Conservation (phyloP, 1,284 basidiomycete species). For the Lignosus rhinocerotis region DNA sequence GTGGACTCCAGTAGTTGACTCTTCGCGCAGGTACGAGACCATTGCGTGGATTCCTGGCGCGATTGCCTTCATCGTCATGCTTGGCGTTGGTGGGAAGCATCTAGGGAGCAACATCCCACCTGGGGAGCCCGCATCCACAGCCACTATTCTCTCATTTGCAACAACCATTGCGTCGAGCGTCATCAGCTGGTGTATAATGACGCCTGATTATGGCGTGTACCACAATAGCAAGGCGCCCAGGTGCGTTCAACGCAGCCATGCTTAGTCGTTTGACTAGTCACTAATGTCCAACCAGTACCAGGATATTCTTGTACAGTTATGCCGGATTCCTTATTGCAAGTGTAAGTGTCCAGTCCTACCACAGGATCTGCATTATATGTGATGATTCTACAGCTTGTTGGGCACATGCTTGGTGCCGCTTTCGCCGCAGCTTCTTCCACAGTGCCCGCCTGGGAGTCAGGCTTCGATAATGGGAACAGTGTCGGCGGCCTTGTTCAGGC, state of each 20-base stretch:
- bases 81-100: conserved; percentile 60
- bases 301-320: conserved; percentile 67
- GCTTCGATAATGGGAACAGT: conserved; percentile 54
- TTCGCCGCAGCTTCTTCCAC: conserved; percentile 60
- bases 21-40: conserved; percentile 48
- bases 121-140: conserved; percentile 29
- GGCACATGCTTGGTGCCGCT: conserved; percentile 66
- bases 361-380: not conserved
- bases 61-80: conserved; percentile 65
- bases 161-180: conserved; percentile 45
- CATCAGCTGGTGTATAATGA: conserved; percentile 59
- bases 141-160: conserved; percentile 21
- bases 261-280: no score
- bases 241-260: conserved; percentile 28
- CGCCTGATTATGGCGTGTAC: conserved; percentile 62
- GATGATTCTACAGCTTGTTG: conserved; percentile 43
- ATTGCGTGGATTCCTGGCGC: conserved; percentile 67
- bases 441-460: conserved; percentile 59
- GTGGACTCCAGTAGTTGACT: not conserved
- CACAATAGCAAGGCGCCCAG: conserved; percentile 49
- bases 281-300: conserved; percentile 31
- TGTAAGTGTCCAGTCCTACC: conserved; percentile 35
- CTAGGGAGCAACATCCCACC: conserved; percentile 35
- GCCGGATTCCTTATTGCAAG: conserved; percentile 62
- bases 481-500: conserved; percentile 52